These are phyloP conservation scores for Rosa chinensis DNA, from an alignment of 306 rosid genomes.

Conservation along the genomic window DNA sequence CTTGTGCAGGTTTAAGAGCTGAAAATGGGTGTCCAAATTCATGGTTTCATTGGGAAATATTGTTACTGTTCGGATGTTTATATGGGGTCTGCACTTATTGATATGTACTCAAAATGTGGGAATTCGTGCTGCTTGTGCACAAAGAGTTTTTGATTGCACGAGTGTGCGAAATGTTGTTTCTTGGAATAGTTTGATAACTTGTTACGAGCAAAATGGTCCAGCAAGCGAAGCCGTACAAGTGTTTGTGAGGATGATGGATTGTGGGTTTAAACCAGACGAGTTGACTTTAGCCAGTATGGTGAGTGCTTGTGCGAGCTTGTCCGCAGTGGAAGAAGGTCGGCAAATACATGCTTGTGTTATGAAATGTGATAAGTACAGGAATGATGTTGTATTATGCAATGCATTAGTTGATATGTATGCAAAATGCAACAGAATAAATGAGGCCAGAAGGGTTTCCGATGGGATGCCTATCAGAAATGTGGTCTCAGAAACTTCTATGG, in stretches of 20 bases:
- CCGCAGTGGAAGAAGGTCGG: conserved; percentile 24
- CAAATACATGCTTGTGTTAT: conserved; percentile 27
- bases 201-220: conserved; percentile 38
- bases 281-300: conserved; percentile 29
- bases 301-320: conserved; percentile 27
- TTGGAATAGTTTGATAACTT: conserved; percentile 36
- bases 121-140: conserved; percentile 5
- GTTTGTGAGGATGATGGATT: conserved; percentile 26
- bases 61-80: conserved; percentile 20
- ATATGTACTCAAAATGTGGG: conserved; percentile 31
- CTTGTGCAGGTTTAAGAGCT: conserved; percentile 24
- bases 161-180: conserved; percentile 26
- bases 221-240: conserved; percentile 21
- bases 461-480: conserved; percentile 32
- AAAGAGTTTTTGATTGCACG: conserved; percentile 30
- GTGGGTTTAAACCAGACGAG: conserved; percentile 24
- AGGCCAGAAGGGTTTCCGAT: conserved; percentile 30
- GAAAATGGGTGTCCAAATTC: conserved; percentile 31
- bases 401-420: conserved; percentile 40
- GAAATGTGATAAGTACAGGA: conserved; percentile 23
- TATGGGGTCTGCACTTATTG: conserved; percentile 38
- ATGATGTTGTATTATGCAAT: conserved; percentile 27
- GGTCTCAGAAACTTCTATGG: conserved; percentile 37
- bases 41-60: conserved; percentile 20
- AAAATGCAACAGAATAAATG: conserved; percentile 24